phyloP scores from a whole-genome alignment of 495 filamentous ascomycete species.

The Aspergillus nidulans region DNA sequence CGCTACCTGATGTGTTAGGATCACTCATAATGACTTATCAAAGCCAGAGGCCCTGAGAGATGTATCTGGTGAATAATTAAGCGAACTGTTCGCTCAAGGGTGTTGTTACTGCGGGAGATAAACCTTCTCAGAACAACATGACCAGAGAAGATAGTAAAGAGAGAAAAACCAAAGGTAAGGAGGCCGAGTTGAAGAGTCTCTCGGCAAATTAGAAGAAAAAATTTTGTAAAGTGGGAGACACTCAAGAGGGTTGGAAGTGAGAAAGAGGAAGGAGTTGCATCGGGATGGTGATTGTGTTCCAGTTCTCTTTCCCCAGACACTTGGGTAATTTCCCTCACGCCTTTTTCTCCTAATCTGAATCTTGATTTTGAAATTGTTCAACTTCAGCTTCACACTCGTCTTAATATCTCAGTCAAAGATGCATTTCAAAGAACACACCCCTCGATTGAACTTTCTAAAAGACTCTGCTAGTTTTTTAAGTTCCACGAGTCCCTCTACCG shows the following conservation, averaged over 20 bases:
- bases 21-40: constrained; percentile 5
- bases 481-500: constrained; percentile 41
- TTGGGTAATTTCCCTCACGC: background rate
- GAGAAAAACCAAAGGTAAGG: too few species aligned
- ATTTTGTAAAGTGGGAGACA: background rate
- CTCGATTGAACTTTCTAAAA: constrained; percentile 41
- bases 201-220: background rate
- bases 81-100: too few species aligned
- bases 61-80: too few species aligned
- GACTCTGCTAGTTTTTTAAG: constrained; percentile 41
- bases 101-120: too few species aligned
- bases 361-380: background rate
- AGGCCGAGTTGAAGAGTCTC: too few species aligned
- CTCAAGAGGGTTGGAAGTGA: background rate
- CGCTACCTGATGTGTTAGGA: background rate
- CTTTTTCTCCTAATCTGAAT: background rate
- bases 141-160: too few species aligned
- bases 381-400: background rate
- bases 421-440: constrained; percentile 29
- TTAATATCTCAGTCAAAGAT: constrained; percentile 15
- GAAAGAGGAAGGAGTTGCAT: background rate
- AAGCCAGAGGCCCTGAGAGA: background rate
- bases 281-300: constrained; percentile 1
- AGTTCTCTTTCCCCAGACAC: background rate
- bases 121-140: too few species aligned